phyloP scores from a whole-genome alignment of 495 filamentous ascomycete species.

The Amphirosellinia nigrospora region DNA sequence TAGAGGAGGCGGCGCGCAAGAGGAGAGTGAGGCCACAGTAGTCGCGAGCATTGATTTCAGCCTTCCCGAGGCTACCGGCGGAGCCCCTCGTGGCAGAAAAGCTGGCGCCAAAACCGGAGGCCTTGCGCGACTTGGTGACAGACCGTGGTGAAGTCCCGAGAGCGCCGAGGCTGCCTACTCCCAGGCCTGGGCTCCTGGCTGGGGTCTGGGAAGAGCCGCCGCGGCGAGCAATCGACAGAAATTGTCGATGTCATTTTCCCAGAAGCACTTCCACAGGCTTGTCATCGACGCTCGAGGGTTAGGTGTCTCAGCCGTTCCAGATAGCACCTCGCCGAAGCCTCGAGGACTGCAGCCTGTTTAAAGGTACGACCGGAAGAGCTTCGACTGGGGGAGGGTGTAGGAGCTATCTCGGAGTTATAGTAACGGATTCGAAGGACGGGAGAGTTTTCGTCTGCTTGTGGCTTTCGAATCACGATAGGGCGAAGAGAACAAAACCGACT shows the following conservation, averaged over 20 bases:
- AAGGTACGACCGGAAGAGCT: constrained; percentile 62
- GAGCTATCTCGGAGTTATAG: not conserved
- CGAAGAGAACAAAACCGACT: not conserved
- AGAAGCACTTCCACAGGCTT: constrained; percentile 93
- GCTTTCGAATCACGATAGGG: not conserved
- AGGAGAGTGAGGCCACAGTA: constrained; percentile 79
- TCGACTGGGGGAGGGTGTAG: constrained; percentile 23
- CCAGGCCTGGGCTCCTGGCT: constrained; percentile 47
- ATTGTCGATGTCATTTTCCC: constrained; percentile 92
- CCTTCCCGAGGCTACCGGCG: constrained; percentile 59
- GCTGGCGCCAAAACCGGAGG: constrained; percentile 41
- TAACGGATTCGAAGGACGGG: not conserved
- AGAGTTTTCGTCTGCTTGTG: not conserved
- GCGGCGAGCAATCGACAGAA: constrained; percentile 84
- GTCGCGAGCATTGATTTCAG: constrained; percentile 85
- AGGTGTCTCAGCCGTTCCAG: constrained; percentile 65
- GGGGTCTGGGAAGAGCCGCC: constrained; percentile 59
- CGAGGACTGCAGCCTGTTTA: constrained; percentile 85
- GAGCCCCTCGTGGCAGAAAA: constrained; percentile 38
- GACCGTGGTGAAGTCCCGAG: constrained; percentile 55
- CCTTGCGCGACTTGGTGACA: constrained; percentile 52
- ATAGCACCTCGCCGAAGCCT: constrained; percentile 82
- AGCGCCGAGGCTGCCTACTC: constrained; percentile 36
- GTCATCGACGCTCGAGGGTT: constrained; percentile 77
- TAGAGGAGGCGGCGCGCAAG: constrained; percentile 80